A percentile compares a stretch with the other conserved stretches of the same genome.
Conservation (phyloP, 257 asterid genomes). For the Primulina tabacum region DNA sequence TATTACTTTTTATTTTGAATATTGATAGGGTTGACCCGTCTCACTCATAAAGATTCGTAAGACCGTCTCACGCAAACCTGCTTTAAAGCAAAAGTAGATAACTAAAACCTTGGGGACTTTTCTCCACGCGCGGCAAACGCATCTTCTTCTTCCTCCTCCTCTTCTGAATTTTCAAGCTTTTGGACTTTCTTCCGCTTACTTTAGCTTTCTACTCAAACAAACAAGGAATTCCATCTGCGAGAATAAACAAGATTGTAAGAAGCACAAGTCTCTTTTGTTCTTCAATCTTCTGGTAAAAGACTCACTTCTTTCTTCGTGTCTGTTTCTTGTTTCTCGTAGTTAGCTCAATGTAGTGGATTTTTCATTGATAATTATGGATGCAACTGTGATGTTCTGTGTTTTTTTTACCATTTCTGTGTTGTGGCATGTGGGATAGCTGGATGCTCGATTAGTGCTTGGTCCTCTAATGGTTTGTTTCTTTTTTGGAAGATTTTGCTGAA, state of each 20-base stretch:
- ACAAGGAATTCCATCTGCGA: conserved; percentile 28
- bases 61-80: too few species aligned
- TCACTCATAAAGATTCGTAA: too few species aligned
- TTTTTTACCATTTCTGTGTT: not conserved
- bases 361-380: not conserved
- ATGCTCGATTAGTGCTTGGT: conserved; percentile 7
- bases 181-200: conserved; percentile 7
- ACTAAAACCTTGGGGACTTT: too few species aligned
- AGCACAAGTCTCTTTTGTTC: conserved; percentile 24
- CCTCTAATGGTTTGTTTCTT: conserved; percentile 2
- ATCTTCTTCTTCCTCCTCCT: conserved; percentile 12
- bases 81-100: too few species aligned
- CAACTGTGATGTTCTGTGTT: conserved; percentile 27
- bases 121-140: not conserved
- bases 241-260: not conserved
- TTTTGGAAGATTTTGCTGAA: conserved; percentile 6
- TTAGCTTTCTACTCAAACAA: conserved; percentile 25
- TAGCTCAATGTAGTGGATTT: not conserved
- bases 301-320: not conserved
- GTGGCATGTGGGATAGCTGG: conserved; percentile 10
- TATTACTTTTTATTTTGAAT: too few species aligned
- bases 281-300: conserved; percentile 32
- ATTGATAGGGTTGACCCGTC: too few species aligned
- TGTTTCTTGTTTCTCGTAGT: not conserved
- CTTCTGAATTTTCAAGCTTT: conserved; percentile 12